phyloP scores from a whole-genome alignment of 441 rosid species.

The Bruguiera hainesii region DNA sequence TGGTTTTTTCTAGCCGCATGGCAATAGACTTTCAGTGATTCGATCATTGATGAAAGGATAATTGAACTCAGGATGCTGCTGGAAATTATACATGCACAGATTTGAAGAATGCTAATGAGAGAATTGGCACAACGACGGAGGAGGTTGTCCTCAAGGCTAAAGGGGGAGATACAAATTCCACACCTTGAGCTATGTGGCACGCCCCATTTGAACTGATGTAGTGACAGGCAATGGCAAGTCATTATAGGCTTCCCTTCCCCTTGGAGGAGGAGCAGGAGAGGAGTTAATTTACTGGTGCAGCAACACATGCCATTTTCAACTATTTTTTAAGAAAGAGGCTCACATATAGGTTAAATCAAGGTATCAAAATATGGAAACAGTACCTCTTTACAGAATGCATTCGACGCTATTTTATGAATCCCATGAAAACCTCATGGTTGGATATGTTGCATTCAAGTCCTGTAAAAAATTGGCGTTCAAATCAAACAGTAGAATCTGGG shows the following conservation, averaged over 20 bases:
- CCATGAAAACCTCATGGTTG: no score
- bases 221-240: background rate
- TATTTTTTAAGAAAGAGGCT: no score
- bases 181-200: background rate
- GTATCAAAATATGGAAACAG: no score
- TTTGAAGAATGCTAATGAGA: constrained; percentile 58
- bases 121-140: constrained; percentile 73
- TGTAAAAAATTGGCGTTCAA: background rate
- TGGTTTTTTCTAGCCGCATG: background rate
- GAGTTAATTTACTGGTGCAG: no score
- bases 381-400: no score
- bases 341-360: no score
- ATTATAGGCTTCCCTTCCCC: no score
- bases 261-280: no score
- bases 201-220: background rate
- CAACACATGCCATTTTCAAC: no score
- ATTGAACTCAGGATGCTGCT: constrained; percentile 38
- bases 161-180: constrained; percentile 18
- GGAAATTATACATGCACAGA: constrained; percentile 46
- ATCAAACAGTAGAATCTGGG: background rate
- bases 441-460: background rate
- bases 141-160: constrained; percentile 63
- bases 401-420: no score
- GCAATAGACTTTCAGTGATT: background rate
- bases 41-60: constrained; percentile 3